These are phyloP conservation scores for Endocladia muricata DNA, from an alignment of 31 red algal genomes.

Conservation along the genomic window DNA sequence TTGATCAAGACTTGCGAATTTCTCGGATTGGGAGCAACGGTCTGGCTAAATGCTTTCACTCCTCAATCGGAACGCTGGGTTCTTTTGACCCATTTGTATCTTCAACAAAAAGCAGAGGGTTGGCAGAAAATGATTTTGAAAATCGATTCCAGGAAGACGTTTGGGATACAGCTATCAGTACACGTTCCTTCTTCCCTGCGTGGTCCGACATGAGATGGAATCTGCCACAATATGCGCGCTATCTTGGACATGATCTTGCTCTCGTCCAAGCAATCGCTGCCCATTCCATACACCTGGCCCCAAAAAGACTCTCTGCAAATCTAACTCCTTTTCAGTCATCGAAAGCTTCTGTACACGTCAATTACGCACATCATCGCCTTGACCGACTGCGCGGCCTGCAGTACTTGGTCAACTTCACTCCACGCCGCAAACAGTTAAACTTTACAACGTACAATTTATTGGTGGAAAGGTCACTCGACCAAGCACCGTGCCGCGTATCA, in stretches of 20 bases:
- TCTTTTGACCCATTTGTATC: conserved; percentile 34
- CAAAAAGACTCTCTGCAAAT: neutral
- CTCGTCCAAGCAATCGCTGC: conserved; percentile 27
- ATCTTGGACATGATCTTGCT: conserved; percentile 18
- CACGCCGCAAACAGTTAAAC: neutral
- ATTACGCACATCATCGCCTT: conserved; percentile 48
- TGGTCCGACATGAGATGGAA: conserved; percentile 64
- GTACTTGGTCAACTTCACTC: conserved; percentile 30
- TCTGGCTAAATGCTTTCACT: neutral
- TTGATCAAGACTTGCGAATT: too few species aligned
- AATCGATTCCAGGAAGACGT: conserved; percentile 58
- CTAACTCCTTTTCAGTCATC: conserved; percentile 2
- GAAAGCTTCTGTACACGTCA: conserved; percentile 20
- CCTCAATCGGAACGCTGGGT: neutral
- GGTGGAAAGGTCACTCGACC: neutral
- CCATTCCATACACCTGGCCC: neutral
- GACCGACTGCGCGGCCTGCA: conserved; percentile 64
- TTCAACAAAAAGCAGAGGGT: conserved; percentile 10
- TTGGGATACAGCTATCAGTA: conserved; percentile 26
- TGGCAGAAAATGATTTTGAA: conserved; percentile 36
- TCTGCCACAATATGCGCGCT: conserved; percentile 37
- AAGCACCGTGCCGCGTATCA: conserved; percentile 2
- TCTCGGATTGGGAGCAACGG: too few species aligned
- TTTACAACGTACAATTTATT: conserved; percentile 10
- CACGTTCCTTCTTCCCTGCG: conserved; percentile 26